Percentiles rank a stretch among this genome's conserved stretches.
Conservation (phyloP, 2,329 filamentous ascomycete species). For the Venturia aucupariae region DNA sequence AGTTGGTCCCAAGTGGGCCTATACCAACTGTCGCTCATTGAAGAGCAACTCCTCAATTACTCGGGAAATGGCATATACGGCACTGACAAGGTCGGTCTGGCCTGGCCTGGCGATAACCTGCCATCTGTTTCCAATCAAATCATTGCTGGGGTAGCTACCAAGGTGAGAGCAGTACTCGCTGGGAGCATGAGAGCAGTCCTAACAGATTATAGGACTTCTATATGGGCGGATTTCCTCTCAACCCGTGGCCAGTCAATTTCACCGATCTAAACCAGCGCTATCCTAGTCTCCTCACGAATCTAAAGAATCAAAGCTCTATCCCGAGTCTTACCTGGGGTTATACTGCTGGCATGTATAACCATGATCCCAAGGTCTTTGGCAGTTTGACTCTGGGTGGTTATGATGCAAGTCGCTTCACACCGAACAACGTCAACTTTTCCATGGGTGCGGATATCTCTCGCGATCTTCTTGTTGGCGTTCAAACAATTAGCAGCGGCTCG, state of each 20-base stretch:
- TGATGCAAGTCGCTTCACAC: conserved; percentile 19
- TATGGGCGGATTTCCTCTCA: conserved; percentile 14
- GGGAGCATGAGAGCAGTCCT: neutral
- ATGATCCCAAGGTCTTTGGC: conserved; percentile 14
- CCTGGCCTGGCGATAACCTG: conserved; percentile 11
- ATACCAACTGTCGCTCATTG: conserved; percentile 16
- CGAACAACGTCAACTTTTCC: conserved; percentile 17
- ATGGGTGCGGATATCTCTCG: conserved; percentile 17
- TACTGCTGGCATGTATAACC: conserved; percentile 18
- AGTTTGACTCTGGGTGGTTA: conserved; percentile 21
- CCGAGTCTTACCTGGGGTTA: conserved; percentile 20
- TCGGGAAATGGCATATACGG: conserved; percentile 16
- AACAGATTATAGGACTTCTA: conserved; percentile 14
- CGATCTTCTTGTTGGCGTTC: conserved; percentile 18
- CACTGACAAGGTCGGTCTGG: conserved; percentile 13
- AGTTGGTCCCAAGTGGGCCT: conserved; percentile 18
- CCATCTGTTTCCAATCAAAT: conserved; percentile 11
- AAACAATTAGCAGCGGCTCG: conserved; percentile 19
- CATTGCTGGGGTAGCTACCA: conserved; percentile 15
- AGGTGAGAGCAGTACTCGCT: neutral
- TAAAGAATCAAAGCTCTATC: conserved; percentile 18
- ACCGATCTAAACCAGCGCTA: conserved; percentile 3
- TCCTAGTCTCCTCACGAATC: conserved; percentile 16
- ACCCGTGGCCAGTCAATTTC: conserved; percentile 15
- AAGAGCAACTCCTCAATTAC: conserved; percentile 18